These are phyloP conservation scores for Sporisorium sorghi DNA, from an alignment of 1,284 basidiomycete genomes.

Conservation along the genomic window DNA sequence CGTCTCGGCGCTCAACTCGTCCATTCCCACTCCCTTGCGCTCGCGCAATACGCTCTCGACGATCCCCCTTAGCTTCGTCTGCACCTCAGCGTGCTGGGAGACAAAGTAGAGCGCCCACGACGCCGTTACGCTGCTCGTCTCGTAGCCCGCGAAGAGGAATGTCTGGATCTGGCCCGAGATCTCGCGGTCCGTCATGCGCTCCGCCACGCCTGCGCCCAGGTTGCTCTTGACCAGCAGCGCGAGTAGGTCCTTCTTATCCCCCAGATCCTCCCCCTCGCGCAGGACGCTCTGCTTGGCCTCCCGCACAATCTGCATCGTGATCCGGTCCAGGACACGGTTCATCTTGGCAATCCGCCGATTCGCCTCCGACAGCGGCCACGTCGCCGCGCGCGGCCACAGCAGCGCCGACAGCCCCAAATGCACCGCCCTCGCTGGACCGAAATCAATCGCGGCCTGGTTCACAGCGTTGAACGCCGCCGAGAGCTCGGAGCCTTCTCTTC, in stretches of 20 bases:
- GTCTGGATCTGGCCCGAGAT: constrained; percentile 81
- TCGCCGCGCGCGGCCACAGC: constrained; percentile 30
- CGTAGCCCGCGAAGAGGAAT: constrained; percentile 83
- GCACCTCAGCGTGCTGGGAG: constrained; percentile 76
- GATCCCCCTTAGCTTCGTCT: constrained; percentile 68
- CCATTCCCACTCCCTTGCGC: constrained; percentile 35
- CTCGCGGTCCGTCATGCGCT: constrained; percentile 77
- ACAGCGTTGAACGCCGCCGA: constrained; percentile 37
- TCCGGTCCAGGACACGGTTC: constrained; percentile 40
- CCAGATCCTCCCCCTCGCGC: constrained; percentile 31
- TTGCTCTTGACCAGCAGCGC: constrained; percentile 39
- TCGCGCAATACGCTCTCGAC: constrained; percentile 8
- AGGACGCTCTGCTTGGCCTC: constrained; percentile 19
- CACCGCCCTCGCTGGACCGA: constrained; percentile 34
- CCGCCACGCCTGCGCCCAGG: constrained; percentile 58
- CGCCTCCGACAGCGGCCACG: constrained; percentile 36
- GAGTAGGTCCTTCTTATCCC: constrained; percentile 44
- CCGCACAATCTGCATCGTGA: constrained; percentile 34
- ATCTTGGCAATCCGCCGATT: constrained; percentile 39
- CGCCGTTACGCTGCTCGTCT: constrained; percentile 81
- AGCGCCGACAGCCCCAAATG: constrained; percentile 36
- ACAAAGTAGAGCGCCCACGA: constrained; percentile 82
- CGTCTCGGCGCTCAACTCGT: constrained; percentile 28
- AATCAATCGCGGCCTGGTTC: constrained; percentile 49
- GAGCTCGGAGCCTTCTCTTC: constrained; percentile 39